Base-by-base conservation (phyloP, 805 yeast genomes). In the Yamadazyma sp. region DNA sequence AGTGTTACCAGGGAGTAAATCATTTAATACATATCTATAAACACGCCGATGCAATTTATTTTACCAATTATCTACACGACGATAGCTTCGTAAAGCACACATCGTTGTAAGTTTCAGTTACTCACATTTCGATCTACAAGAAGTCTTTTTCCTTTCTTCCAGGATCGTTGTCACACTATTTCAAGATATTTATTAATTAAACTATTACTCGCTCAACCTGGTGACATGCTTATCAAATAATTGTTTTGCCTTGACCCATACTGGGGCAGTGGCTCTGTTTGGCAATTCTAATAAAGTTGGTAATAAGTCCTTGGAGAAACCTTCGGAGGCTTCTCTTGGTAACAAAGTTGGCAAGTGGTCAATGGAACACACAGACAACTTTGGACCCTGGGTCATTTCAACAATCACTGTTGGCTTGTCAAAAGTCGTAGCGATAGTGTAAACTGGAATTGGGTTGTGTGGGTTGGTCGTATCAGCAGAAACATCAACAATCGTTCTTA, bases 391-490 rank as follows among this genome's bases (percentile, higher is more conserved):
- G 18, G 82, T 72, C 25, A 93, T 81, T 45, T 81, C 78, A 27
- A 91, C 99, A 6, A 66, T 62, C 31, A 87, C 97, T 2, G 96
- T 90, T 48, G 99, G 99, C 52, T 87, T 78, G 48, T 78, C 77
- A 72, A 93, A 93, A 5, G 83, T 89, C 19, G 99, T 91, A 40
- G 96, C 95, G 49, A 87, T 73, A 16, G 79, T 71, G 65, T 93
- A 95, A 38, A 93, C 91, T 45, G 99, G 99, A 42, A 93, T 78
- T 41, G 99, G 99, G 70, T 93, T 93, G 73, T 89, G 91, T 44
- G 97, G 97, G 65, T 93, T 93, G 38, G 99, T 93, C 32, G 98
- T 93, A 68, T 93, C 99, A 40, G 99, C 99, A 36, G 96, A 86
- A 41, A 93, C 99, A 63, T 93, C 99, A 37, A 93, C 97, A 44